A percentile compares a stretch with the other conserved stretches of the same genome.
Evolutionary conservation across 1,139 yeast genomes (phyloP).

Genomic region (Blastobotrys persicus): DNA sequence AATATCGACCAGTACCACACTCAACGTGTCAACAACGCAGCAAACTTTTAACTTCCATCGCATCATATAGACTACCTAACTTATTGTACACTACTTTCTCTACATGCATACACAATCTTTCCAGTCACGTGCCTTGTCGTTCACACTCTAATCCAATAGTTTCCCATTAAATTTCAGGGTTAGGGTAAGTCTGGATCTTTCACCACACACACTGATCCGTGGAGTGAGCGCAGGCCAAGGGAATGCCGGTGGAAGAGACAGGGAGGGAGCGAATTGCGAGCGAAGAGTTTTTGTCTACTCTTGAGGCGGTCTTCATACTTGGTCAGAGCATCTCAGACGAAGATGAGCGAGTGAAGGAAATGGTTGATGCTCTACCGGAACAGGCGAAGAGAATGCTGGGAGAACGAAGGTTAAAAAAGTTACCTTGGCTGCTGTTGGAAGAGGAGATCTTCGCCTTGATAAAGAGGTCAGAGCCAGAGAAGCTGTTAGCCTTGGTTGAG

Average conservation of each 20-base stretch:
- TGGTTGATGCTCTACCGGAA: not conserved
- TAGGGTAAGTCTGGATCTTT: no score
- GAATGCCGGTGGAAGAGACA: no score
- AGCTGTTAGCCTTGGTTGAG: no score
- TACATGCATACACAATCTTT: not conserved
- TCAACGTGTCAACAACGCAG: constrained; percentile 34
- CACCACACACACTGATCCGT: no score
- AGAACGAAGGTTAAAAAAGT: not conserved
- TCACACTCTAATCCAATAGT: no score
- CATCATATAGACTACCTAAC: not conserved
- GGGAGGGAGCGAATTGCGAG: no score
- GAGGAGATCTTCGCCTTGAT: not conserved
- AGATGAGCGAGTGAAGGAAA: not conserved
- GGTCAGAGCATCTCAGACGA: no score
- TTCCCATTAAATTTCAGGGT: no score
- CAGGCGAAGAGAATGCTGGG: not conserved
- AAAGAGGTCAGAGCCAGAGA: not conserved
- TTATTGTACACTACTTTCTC: not conserved
- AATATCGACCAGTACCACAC: constrained; percentile 41
- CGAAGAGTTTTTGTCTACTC: no score
- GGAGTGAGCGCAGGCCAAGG: no score
- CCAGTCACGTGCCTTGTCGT: no score
- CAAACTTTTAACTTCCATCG: constrained; percentile 36
- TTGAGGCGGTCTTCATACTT: no score
- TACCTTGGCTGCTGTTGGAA: not conserved